Evolutionary conservation across 2,329 filamentous ascomycete genomes (phyloP).

Genomic region (Gliomastix tumulicola): DNA sequence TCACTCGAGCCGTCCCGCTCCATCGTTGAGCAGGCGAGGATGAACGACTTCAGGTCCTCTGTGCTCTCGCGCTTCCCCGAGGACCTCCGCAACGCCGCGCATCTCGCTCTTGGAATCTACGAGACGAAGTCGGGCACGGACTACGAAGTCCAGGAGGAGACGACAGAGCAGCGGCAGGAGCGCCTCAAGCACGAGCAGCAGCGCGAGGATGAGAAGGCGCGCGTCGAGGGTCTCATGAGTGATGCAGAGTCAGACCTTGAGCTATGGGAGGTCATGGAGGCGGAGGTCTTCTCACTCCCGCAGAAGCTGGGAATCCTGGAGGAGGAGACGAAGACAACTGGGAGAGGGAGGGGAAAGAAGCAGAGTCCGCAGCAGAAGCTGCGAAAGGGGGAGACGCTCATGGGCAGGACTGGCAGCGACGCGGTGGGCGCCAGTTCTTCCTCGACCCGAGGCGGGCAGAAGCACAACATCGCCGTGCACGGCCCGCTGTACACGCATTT

Average conservation of each 20-base stretch:
- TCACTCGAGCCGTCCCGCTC: slow-evolving; percentile 13
- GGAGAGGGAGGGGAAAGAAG: slow-evolving; percentile 1
- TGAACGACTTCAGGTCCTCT: slow-evolving; percentile 22
- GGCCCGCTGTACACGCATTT: slow-evolving; percentile 59
- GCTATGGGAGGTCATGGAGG: slow-evolving; percentile 61
- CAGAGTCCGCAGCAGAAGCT: background rate
- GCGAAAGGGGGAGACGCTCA: background rate
- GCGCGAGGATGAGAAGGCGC: slow-evolving; percentile 36
- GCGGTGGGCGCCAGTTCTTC: background rate
- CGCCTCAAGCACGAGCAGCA: slow-evolving; percentile 23
- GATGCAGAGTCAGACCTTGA: slow-evolving; percentile 52
- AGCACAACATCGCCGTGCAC: slow-evolving; percentile 45
- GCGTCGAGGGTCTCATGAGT: slow-evolving; percentile 48
- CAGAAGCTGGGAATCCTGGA: slow-evolving; percentile 45
- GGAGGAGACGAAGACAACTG: background rate
- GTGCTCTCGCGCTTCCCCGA: slow-evolving; percentile 28
- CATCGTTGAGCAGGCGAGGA: slow-evolving; percentile 22
- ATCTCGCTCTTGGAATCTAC: slow-evolving; percentile 29
- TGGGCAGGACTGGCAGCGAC: background rate
- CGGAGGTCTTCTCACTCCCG: slow-evolving; percentile 58
- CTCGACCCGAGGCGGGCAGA: too few species aligned
- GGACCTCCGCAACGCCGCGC: slow-evolving; percentile 29
- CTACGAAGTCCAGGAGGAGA: slow-evolving; percentile 18
- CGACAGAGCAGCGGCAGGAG: slow-evolving; percentile 24
- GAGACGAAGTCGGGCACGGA: slow-evolving; percentile 19